Conservation (phyloP, 768 basidiomycete species). For the Xerocomellus dryophilus region DNA sequence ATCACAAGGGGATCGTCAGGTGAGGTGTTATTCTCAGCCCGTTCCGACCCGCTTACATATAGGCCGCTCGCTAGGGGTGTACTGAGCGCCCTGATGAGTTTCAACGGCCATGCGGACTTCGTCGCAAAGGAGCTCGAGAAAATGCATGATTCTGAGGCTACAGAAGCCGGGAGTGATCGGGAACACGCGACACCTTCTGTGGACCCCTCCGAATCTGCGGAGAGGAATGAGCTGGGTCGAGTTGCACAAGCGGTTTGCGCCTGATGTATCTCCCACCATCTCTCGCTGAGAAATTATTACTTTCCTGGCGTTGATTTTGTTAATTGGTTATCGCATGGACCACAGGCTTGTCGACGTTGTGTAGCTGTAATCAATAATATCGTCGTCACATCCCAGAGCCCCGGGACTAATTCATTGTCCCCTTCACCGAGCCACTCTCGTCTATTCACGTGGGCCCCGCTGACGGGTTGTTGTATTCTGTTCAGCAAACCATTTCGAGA, state of each 20-base stretch:
- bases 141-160: conserved; percentile 27
- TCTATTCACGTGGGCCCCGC: too few relatives aligned
- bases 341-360: neutral
- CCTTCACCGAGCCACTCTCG: too few relatives aligned
- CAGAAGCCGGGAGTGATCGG: neutral
- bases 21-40: conserved; percentile 29
- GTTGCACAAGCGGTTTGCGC: conserved; percentile 20
- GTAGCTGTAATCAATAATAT: neutral
- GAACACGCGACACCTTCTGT: neutral
- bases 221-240: conserved; percentile 20
- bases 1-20: conserved; percentile 65
- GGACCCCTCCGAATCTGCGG: conserved; percentile 7
- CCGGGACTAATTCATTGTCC: too few relatives aligned
- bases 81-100: conserved; percentile 58
- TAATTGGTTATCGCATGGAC: neutral
- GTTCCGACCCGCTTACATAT: conserved; percentile 1
- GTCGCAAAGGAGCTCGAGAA: conserved; percentile 64
- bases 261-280: conserved; percentile 5
- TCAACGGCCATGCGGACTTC: conserved; percentile 65
- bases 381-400: too few relatives aligned
- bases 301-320: neutral
- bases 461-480: neutral
- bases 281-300: neutral
- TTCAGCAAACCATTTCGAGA: neutral
- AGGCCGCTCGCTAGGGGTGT: conserved; percentile 43